Evolutionary conservation across 768 basidiomycete genomes (phyloP).

Genomic region (Epithele typhae): DNA sequence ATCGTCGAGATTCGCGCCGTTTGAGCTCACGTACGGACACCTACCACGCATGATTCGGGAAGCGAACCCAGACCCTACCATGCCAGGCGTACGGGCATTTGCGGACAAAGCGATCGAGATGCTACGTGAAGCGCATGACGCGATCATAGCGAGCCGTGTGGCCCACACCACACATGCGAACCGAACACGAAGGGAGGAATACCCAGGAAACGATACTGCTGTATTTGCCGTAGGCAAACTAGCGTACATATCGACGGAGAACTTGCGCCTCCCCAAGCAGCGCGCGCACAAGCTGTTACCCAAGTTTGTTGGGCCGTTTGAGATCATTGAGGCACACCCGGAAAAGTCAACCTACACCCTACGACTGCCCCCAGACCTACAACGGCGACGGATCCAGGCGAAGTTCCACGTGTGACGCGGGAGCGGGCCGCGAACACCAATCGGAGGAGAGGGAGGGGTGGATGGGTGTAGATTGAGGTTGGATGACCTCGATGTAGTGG

Average conservation of each 20-base stretch:
- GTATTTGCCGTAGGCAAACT: slow-evolving; percentile 20
- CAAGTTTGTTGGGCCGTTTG: slow-evolving; percentile 36
- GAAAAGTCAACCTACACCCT: slow-evolving; percentile 27
- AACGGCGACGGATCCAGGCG: slow-evolving; percentile 24
- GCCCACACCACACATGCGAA: slow-evolving; percentile 30
- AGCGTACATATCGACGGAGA: slow-evolving; percentile 35
- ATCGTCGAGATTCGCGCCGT: slow-evolving; percentile 33
- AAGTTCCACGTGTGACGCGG: slow-evolving; percentile 37
- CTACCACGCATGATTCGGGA: slow-evolving; percentile 9
- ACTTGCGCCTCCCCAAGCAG: slow-evolving; percentile 30
- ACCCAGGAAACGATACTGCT: too few relatives aligned
- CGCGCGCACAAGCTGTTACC: slow-evolving; percentile 32
- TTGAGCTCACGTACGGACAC: slow-evolving; percentile 22
- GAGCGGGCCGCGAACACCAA: too few relatives aligned
- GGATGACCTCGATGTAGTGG: too few relatives aligned
- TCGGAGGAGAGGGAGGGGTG: too few relatives aligned
- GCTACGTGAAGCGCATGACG: slow-evolving; percentile 31
- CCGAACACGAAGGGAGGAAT: slow-evolving; percentile 13
- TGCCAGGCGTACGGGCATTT: slow-evolving; percentile 24
- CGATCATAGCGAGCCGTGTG: slow-evolving; percentile 30
- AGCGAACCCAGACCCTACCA: not conserved
- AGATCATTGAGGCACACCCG: slow-evolving; percentile 17
- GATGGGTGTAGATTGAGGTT: too few relatives aligned
- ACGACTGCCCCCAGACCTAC: slow-evolving; percentile 26
- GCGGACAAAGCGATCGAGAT: slow-evolving; percentile 19